These are phyloP conservation scores for Fragilaria crotonensis DNA, from an alignment of 108 stramenopile genomes.

Conservation along the genomic window DNA sequence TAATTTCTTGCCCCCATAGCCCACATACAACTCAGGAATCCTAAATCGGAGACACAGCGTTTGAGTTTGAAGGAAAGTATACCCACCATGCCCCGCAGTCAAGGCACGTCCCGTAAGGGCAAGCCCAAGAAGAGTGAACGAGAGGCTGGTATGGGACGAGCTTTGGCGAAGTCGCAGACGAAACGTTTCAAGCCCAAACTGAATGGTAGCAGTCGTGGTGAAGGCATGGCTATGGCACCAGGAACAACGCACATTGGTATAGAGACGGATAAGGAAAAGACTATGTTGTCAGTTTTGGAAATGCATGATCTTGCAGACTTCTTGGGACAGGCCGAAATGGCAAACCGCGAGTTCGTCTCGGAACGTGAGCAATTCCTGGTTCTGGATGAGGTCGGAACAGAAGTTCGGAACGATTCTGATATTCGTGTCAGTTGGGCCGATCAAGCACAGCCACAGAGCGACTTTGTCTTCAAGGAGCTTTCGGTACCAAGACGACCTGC, in stretches of 20 bases:
- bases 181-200: slow-evolving; percentile 56
- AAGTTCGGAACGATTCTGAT: slow-evolving; percentile 11
- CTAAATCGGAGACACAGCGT: background rate
- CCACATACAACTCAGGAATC: too few relatives aligned
- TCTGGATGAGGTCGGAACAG: slow-evolving; percentile 42
- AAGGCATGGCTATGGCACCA: slow-evolving; percentile 70
- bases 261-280: slow-evolving; percentile 21
- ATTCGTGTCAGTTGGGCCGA: slow-evolving; percentile 12
- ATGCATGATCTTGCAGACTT: slow-evolving; percentile 91
- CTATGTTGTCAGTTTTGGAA: slow-evolving; percentile 82
- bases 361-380: slow-evolving; percentile 77
- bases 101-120: slow-evolving; percentile 88
- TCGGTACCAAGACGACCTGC: slow-evolving; percentile 88
- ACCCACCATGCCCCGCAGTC: slow-evolving; percentile 71
- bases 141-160: slow-evolving; percentile 76
- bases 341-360: slow-evolving; percentile 81
- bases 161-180: slow-evolving; percentile 56
- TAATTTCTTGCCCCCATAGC: too few relatives aligned
- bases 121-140: slow-evolving; percentile 84
- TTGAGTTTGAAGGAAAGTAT: background rate
- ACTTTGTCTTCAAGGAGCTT: slow-evolving; percentile 86
- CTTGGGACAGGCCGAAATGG: slow-evolving; percentile 88
- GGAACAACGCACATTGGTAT: slow-evolving; percentile 65
- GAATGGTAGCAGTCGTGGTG: slow-evolving; percentile 51
- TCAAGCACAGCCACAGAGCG: background rate